Evolutionary conservation across 2,329 filamentous ascomycete genomes (phyloP).

Genomic region (Elsinoe australis): DNA sequence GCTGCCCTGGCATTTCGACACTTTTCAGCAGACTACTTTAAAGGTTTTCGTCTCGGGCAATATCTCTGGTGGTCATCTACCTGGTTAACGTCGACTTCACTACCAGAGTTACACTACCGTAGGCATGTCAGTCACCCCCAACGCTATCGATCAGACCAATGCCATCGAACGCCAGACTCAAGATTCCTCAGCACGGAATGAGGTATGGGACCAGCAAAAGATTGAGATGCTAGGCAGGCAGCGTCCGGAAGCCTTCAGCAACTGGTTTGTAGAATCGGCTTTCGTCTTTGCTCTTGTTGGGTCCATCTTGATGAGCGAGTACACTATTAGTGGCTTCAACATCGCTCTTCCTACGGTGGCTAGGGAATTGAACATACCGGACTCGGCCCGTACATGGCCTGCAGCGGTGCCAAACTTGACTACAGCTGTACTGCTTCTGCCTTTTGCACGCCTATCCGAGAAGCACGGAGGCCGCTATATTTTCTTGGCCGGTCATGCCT

Average conservation of each 20-base stretch:
- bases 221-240: slow-evolving; percentile 56
- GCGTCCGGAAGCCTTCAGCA: slow-evolving; percentile 50
- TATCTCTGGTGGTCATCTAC: too few relatives aligned
- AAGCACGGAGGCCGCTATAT: slow-evolving; percentile 55
- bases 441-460: slow-evolving; percentile 44
- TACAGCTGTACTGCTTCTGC: slow-evolving; percentile 41
- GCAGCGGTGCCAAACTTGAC: slow-evolving; percentile 46
- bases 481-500: slow-evolving; percentile 52
- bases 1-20: too few relatives aligned
- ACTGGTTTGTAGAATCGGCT: slow-evolving; percentile 48
- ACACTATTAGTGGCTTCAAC: slow-evolving; percentile 68
- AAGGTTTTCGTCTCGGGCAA: too few relatives aligned
- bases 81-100: too few relatives aligned
- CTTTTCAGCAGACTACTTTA: too few relatives aligned
- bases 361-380: slow-evolving; percentile 55
- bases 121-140: too few relatives aligned
- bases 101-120: too few relatives aligned
- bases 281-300: slow-evolving; percentile 50
- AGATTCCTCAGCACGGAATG: too few relatives aligned
- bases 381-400: slow-evolving; percentile 52
- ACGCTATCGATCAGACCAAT: too few relatives aligned
- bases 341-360: slow-evolving; percentile 60
- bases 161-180: too few relatives aligned
- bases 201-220: neutral
- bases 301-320: slow-evolving; percentile 46